Percentiles rank a stretch among this genome's conserved stretches.
These are phyloP conservation scores for Calocybe cyanea DNA, from an alignment of 768 basidiomycete species.

Conservation along the genomic window DNA sequence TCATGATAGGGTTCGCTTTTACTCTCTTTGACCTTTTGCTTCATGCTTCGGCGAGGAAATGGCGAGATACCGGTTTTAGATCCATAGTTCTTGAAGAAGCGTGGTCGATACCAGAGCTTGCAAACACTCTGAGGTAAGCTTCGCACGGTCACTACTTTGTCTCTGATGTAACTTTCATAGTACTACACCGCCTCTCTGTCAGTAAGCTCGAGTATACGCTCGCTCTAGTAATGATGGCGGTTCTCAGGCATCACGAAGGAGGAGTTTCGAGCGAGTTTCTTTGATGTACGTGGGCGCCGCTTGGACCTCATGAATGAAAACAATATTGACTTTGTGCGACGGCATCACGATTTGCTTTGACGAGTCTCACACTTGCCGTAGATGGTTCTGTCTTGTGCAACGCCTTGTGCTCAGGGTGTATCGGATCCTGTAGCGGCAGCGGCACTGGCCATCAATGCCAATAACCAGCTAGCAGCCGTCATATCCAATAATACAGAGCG, in stretches of 20 bases:
- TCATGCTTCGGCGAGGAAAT: slow-evolving; percentile 20
- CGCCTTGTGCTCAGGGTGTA: slow-evolving; percentile 36
- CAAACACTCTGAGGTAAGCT: too few relatives aligned
- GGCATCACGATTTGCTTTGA: background rate
- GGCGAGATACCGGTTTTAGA: slow-evolving; percentile 31
- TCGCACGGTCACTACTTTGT: too few relatives aligned
- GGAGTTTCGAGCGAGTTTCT: slow-evolving; percentile 28
- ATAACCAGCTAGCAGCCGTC: slow-evolving; percentile 31
- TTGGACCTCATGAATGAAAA: slow-evolving; percentile 32
- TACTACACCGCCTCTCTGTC: slow-evolving; percentile 20
- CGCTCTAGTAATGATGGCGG: background rate
- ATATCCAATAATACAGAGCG: slow-evolving; percentile 37
- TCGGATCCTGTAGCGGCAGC: slow-evolving; percentile 29
- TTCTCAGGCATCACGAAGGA: slow-evolving; percentile 26
- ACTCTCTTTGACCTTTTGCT: background rate
- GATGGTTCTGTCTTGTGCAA: slow-evolving; percentile 38
- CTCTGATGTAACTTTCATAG: background rate
- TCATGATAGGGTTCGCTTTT: too few relatives aligned
- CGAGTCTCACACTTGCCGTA: slow-evolving; percentile 4
- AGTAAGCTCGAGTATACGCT: background rate
- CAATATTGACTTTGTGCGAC: slow-evolving; percentile 32
- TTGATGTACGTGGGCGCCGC: slow-evolving; percentile 36
- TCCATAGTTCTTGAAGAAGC: slow-evolving; percentile 38
- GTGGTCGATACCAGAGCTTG: slow-evolving; percentile 32
- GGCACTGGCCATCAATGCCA: slow-evolving; percentile 29